A percentile compares a stretch with the other conserved stretches of the same genome.
Evolutionary conservation across 306 rosid genomes (phyloP).

Genomic region (Datisca glomerata): DNA sequence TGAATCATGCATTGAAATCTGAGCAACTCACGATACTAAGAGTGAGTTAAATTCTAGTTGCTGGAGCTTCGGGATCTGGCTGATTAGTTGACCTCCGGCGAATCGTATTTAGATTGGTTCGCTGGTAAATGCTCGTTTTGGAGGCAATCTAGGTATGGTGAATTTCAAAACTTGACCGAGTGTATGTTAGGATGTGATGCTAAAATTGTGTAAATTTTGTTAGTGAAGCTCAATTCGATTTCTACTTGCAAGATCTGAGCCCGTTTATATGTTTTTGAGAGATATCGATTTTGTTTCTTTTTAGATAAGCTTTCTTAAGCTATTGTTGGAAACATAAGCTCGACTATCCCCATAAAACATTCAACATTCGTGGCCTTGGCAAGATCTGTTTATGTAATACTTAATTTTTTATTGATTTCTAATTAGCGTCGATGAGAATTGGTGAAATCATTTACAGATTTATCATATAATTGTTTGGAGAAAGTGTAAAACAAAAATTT

Average conservation of each 20-base stretch:
- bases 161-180: slow-evolving; percentile 6
- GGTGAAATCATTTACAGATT: no score
- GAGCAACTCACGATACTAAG: neutral
- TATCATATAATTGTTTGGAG: no score
- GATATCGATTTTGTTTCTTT: slow-evolving; percentile 5
- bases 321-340: no score
- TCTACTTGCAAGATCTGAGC: slow-evolving; percentile 34
- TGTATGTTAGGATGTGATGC: no score
- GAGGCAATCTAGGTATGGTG: slow-evolving; percentile 30
- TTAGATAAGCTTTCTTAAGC: no score
- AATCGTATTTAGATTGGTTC: slow-evolving; percentile 2
- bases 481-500: no score
- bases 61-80: slow-evolving; percentile 37
- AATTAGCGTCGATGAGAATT: no score
- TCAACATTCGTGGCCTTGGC: slow-evolving; percentile 1
- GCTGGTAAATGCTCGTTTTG: slow-evolving; percentile 27
- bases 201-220: no score
- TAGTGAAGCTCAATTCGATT: slow-evolving; percentile 2
- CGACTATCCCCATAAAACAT: neutral
- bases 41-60: slow-evolving; percentile 13
- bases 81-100: neutral
- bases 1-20: neutral
- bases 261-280: neutral
- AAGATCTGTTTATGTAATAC: slow-evolving; percentile 31
- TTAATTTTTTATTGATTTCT: neutral